Base-by-base conservation (phyloP, 108 stramenopile genomes). In the Pseudonitzschia multistriata region DNA sequence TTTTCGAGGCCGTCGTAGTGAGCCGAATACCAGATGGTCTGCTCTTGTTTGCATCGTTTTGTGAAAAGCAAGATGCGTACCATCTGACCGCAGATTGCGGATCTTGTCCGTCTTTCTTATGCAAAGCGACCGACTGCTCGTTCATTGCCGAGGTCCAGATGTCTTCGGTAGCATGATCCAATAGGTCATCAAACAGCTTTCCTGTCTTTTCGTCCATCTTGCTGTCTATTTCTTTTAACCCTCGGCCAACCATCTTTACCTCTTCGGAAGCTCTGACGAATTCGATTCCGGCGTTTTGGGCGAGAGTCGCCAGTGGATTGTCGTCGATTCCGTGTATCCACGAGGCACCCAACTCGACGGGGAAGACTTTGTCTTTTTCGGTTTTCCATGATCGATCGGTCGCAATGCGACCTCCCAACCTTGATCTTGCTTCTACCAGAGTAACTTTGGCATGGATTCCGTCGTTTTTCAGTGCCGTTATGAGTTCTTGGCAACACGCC, bases 251-350 rank as follows among this genome's bases (percentile, higher is more conserved):
- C 80, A 86, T 83, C 50, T 73, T 75, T 14, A 86, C 85, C 37
- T 83, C 80, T 60, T 86, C 85, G 13, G 69, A 74, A 0, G 80
- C 77, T 7, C 67, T 71, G 1, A 80, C 72, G 39, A 85, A 82
- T 57, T 78, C 79, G 25, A 83, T 71, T 21, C 67, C 67, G 2
- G 78, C 80, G 29, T 62, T 63, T 24, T 52, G 34, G 0, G 82
- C 78, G n/a, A 86, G 48, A 17, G 59, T 55, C 15, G 85, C 78
- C 28, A 86, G 49, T 2, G 85, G 85, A 55, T 86, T 95, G 50
- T 83, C 64, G 39, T 87, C 83, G 54, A 92, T 84, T 17, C 90
- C 90, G 72, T 92, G 90, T 55, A 92, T 87, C 80, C 84, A 92
- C 10, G 77, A 73, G 5, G 87, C 93, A 25, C 86, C 88, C 30